Percentiles rank a stretch among this genome's conserved stretches.
Evolutionary conservation across 2,329 filamentous ascomycete species (phyloP).

Genomic region (Orbilia ellipsospora): DNA sequence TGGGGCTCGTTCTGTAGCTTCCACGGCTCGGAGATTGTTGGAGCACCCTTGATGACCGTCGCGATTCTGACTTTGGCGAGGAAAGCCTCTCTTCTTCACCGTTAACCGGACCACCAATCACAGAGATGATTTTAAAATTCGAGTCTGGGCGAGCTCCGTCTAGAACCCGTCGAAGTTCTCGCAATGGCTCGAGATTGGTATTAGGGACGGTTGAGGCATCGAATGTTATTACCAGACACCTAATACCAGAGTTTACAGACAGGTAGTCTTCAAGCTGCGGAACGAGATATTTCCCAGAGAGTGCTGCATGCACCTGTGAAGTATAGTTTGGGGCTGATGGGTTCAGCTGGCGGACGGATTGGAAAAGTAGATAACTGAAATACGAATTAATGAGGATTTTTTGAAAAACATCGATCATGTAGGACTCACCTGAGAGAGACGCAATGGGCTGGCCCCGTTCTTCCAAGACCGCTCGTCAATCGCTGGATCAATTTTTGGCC

Average conservation of each 20-base stretch:
- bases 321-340: conserved; percentile 52
- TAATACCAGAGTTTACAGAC: conserved; percentile 44
- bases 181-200: conserved; percentile 51
- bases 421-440: conserved; percentile 45
- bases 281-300: conserved; percentile 52
- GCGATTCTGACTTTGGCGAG: conserved; percentile 27
- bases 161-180: conserved; percentile 48
- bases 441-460: conserved; percentile 46
- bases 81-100: conserved; percentile 32
- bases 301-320: conserved; percentile 51
- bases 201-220: conserved; percentile 51
- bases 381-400: neutral
- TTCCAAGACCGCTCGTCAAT: conserved; percentile 43
- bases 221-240: conserved; percentile 51
- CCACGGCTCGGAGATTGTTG: conserved; percentile 22
- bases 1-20: conserved; percentile 30
- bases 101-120: conserved; percentile 45
- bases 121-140: conserved; percentile 47
- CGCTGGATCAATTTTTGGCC: conserved; percentile 43
- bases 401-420: neutral
- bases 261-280: conserved; percentile 52
- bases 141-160: conserved; percentile 40
- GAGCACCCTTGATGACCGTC: conserved; percentile 19
- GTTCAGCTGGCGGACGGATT: conserved; percentile 44
- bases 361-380: conserved; percentile 44